Percentiles rank a stretch among this genome's conserved stretches.
Evolutionary conservation across 495 filamentous ascomycete genomes (phyloP).

Genomic region (Chaetomium cochliodes): DNA sequence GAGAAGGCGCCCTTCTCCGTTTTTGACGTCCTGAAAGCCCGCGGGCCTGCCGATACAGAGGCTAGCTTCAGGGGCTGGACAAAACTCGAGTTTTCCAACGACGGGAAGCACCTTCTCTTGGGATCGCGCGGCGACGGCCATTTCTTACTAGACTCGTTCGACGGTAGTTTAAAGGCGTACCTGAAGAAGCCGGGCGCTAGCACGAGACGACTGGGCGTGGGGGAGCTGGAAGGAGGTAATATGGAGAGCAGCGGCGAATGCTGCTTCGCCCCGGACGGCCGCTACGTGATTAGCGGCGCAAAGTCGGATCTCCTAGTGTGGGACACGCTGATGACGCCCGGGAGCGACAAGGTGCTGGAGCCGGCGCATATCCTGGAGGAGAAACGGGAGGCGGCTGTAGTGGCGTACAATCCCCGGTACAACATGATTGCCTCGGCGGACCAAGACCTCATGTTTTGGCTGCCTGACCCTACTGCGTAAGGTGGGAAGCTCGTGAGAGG

Average conservation of each 20-base stretch:
- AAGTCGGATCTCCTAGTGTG: slow-evolving; percentile 74
- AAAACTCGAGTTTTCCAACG: slow-evolving; percentile 88
- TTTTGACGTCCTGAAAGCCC: slow-evolving; percentile 66
- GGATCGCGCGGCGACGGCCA: slow-evolving; percentile 79
- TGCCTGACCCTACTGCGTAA: slow-evolving; percentile 67
- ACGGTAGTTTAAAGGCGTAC: slow-evolving; percentile 69
- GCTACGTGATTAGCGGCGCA: slow-evolving; percentile 78
- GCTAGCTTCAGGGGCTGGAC: slow-evolving; percentile 66
- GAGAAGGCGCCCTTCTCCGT: slow-evolving; percentile 84
- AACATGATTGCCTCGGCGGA: slow-evolving; percentile 89
- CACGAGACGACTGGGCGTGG: slow-evolving; percentile 47
- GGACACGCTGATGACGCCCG: slow-evolving; percentile 64
- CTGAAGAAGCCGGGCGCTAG: slow-evolving; percentile 46
- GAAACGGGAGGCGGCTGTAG: slow-evolving; percentile 64
- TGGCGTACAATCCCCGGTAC: slow-evolving; percentile 85
- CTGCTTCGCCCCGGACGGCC: slow-evolving; percentile 83
- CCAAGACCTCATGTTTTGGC: slow-evolving; percentile 84
- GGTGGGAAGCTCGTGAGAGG: neutral
- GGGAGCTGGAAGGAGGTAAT: slow-evolving; percentile 41
- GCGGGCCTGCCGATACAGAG: slow-evolving; percentile 35
- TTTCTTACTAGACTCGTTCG: slow-evolving; percentile 86
- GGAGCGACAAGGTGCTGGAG: slow-evolving; percentile 59
- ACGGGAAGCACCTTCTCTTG: slow-evolving; percentile 81
- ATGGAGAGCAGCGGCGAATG: slow-evolving; percentile 68
- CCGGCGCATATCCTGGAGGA: slow-evolving; percentile 65